Evolutionary conservation across 2,329 filamentous ascomycete species (phyloP).

Genomic region (Penicillium sp.): DNA sequence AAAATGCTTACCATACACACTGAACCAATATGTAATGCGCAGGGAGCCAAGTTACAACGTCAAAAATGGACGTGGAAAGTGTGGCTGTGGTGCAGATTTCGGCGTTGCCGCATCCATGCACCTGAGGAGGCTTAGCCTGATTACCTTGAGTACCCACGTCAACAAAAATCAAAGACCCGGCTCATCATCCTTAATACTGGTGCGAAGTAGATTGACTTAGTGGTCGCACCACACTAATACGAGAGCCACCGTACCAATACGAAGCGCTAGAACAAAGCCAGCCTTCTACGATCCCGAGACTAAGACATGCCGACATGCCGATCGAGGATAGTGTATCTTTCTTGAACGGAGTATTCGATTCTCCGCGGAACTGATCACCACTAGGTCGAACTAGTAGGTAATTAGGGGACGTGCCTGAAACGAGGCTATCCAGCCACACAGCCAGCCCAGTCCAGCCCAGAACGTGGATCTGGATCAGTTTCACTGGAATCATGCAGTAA

Average conservation of each 20-base stretch:
- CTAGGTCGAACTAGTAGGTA: not conserved
- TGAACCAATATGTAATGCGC: slow-evolving; percentile 19
- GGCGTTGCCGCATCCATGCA: slow-evolving; percentile 20
- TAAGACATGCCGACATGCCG: not conserved
- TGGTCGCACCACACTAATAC: not conserved
- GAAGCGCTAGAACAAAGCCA: not conserved
- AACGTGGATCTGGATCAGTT: not conserved
- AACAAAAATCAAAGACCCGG: not conserved
- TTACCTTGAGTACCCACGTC: not conserved
- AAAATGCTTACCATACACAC: slow-evolving; percentile 22
- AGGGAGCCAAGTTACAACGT: slow-evolving; percentile 23
- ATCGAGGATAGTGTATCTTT: not conserved
- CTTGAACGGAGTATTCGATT: not conserved
- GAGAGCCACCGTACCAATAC: not conserved
- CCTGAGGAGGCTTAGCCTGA: slow-evolving; percentile 15
- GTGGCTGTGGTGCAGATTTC: slow-evolving; percentile 26
- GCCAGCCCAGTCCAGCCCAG: not conserved
- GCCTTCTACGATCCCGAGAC: not conserved
- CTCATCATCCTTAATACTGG: too few species aligned
- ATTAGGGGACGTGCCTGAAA: not conserved
- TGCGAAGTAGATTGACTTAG: not conserved
- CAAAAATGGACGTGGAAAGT: slow-evolving; percentile 13
- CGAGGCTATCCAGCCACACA: not conserved
- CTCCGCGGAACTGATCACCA: not conserved
- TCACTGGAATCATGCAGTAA: not conserved